Evolutionary conservation across 805 yeast species (phyloP).

Genomic region (Ogataea ramenticola): DNA sequence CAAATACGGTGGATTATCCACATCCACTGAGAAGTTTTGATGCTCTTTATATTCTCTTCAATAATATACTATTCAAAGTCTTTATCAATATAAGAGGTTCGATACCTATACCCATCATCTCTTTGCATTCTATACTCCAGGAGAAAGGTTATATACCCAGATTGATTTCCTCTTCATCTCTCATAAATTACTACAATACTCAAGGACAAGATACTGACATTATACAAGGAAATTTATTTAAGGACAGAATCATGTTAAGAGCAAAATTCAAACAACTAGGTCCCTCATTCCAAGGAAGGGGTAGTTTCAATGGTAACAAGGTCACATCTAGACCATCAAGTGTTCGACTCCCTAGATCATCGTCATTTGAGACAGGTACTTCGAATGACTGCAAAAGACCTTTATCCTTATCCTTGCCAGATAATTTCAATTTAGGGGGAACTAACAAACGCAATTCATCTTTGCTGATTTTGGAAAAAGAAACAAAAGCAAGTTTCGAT

Average conservation of each 20-base stretch:
- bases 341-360: neutral
- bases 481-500: neutral
- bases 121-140: constrained; percentile 2
- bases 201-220: constrained; percentile 15
- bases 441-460: too few relatives aligned
- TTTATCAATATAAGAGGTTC: neutral
- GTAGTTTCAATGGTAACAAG: too few relatives aligned
- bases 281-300: constrained; percentile 10
- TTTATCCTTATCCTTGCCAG: neutral
- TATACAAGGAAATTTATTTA: constrained; percentile 13
- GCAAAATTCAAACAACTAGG: constrained; percentile 11
- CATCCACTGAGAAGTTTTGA: neutral
- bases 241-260: constrained; percentile 14
- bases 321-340: neutral
- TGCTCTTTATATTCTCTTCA: neutral
- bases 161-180: neutral
- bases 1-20: neutral
- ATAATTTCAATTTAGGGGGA: too few relatives aligned
- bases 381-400: neutral
- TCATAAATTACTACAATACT: neutral
- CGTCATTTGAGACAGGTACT: neutral
- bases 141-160: constrained; percentile 8
- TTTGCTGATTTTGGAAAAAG: neutral
- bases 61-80: neutral
- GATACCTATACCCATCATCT: constrained; percentile 1